Conservation (phyloP, 192 early-diverging fungal genomes). For the Backusella liffmaniae region DNA sequence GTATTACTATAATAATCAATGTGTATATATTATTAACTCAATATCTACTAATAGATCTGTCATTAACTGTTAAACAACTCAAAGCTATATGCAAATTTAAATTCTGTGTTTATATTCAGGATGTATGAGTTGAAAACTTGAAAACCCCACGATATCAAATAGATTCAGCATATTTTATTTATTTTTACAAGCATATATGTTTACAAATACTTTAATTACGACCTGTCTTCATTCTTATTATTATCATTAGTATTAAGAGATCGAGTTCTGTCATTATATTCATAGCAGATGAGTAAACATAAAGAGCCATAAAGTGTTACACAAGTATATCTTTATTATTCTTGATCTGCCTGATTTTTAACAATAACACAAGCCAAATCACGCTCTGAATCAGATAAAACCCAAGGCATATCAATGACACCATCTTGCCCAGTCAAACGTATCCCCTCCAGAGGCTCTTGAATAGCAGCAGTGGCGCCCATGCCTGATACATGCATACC, state of each 20-base stretch:
- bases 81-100: too few species aligned
- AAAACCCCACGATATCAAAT: too few species aligned
- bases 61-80: too few species aligned
- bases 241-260: too few species aligned
- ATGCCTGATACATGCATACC: background rate
- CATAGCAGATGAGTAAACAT: background rate
- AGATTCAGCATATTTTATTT: too few species aligned
- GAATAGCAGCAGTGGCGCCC: background rate
- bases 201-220: background rate
- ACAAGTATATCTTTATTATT: background rate
- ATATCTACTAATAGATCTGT: too few species aligned
- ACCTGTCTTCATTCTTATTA: too few species aligned
- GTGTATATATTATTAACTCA: too few species aligned
- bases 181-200: too few species aligned
- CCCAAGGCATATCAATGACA: background rate
- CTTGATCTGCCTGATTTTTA: background rate
- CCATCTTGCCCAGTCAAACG: background rate
- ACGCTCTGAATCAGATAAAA: background rate
- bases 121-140: too few species aligned
- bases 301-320: background rate
- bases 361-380: conserved; percentile 10
- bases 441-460: background rate
- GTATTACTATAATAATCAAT: too few species aligned
- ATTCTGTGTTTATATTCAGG: too few species aligned
- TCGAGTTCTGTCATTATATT: background rate